A percentile compares a stretch with the other conserved stretches of the same genome.
Evolutionary conservation across 768 basidiomycete species (phyloP).

Genomic region (Mycena haematopus): DNA sequence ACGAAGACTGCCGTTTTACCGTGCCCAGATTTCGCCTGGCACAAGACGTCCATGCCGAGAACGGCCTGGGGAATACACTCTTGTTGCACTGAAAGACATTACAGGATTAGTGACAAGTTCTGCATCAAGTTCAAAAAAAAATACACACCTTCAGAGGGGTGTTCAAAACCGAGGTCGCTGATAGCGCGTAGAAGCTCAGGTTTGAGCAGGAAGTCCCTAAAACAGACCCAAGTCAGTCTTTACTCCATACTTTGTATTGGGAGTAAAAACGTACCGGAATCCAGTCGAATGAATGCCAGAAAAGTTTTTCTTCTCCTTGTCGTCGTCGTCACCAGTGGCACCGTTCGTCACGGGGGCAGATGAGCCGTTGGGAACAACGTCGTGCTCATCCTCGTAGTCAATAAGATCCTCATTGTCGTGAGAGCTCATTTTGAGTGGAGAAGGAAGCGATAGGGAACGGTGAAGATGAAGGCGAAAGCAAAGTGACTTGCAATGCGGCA

Average conservation of each 20-base stretch:
- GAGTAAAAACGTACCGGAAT: constrained; percentile 72
- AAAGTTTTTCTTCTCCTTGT: constrained; percentile 96
- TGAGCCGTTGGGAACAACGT: constrained; percentile 68
- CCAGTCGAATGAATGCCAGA: constrained; percentile 99
- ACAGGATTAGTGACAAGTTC: constrained; percentile 4
- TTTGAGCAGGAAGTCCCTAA: constrained; percentile 96
- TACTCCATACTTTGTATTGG: constrained; percentile 4
- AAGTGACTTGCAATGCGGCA: constrained; percentile 27
- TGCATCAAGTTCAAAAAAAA: not conserved
- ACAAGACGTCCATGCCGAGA: constrained; percentile 98
- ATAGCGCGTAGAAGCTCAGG: constrained; percentile 97
- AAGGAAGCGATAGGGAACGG: constrained; percentile 29
- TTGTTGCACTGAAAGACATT: constrained; percentile 81
- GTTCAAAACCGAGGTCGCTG: constrained; percentile 99
- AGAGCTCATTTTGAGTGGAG: constrained; percentile 63
- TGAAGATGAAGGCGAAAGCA: constrained; percentile 36
- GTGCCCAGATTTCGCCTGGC: constrained; percentile 98
- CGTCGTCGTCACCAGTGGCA: constrained; percentile 60
- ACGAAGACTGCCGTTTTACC: constrained; percentile 99
- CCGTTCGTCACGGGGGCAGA: constrained; percentile 55
- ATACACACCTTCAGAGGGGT: constrained; percentile 93
- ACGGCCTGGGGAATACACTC: constrained; percentile 99
- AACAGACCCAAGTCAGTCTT: constrained; percentile 27
- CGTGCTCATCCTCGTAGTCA: constrained; percentile 93
- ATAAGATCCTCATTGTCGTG: constrained; percentile 92